Percentiles rank a stretch among this genome's conserved stretches.
These are phyloP conservation scores for Zychaea mexicana DNA, from an alignment of 371 early-diverging fungal genomes.

Conservation along the genomic window DNA sequence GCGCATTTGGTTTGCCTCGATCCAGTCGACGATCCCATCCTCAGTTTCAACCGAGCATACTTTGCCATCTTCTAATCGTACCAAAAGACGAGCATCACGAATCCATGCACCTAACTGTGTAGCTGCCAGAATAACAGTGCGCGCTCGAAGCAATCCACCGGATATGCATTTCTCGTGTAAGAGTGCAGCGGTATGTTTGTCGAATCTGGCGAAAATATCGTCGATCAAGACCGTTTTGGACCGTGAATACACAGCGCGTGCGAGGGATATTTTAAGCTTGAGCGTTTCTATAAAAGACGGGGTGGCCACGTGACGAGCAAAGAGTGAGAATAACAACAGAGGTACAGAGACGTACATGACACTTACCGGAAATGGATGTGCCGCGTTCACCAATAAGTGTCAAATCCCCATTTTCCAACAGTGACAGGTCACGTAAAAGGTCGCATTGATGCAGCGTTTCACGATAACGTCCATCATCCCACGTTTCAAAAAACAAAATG, in stretches of 20 bases:
- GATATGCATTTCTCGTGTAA: slow-evolving; percentile 67
- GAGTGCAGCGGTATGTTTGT: slow-evolving; percentile 65
- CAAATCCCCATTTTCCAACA: slow-evolving; percentile 77
- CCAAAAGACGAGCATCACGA: slow-evolving; percentile 67
- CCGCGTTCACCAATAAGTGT: slow-evolving; percentile 75
- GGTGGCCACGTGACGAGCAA: neutral
- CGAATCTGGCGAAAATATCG: slow-evolving; percentile 66
- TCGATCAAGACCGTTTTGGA: slow-evolving; percentile 69
- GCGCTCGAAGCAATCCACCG: slow-evolving; percentile 65
- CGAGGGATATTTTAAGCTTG: slow-evolving; percentile 71
- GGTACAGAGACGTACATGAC: slow-evolving; percentile 35
- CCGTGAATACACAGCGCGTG: slow-evolving; percentile 74
- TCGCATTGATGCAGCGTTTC: slow-evolving; percentile 70
- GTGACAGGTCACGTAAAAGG: slow-evolving; percentile 74
- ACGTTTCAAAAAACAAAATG: slow-evolving; percentile 78
- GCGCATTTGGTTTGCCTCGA: slow-evolving; percentile 7
- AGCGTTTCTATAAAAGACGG: slow-evolving; percentile 72
- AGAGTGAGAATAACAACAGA: neutral
- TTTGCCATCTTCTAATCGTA: slow-evolving; percentile 22
- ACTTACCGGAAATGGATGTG: slow-evolving; percentile 45
- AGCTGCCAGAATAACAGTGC: slow-evolving; percentile 81
- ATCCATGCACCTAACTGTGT: slow-evolving; percentile 74
- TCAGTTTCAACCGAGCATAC: slow-evolving; percentile 7
- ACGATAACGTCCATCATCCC: slow-evolving; percentile 65
- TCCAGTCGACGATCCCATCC: slow-evolving; percentile 10